A percentile compares a stretch with the other conserved stretches of the same genome.
phyloP scores from a whole-genome alignment of 345 rosid species.

The Arabidopsis arenosa region DNA sequence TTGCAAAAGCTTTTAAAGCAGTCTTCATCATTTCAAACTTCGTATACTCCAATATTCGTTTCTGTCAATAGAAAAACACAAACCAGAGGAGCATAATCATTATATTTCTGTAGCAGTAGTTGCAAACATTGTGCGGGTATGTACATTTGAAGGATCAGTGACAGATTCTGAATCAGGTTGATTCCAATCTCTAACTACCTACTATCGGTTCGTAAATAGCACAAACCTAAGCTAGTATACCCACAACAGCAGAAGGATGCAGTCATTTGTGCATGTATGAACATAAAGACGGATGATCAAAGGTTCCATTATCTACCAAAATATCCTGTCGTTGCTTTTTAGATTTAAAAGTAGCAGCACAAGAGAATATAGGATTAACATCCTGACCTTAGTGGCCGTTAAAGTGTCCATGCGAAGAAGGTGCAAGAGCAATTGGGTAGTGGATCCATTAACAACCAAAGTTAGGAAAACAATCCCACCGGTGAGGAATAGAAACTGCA shows the following conservation, averaged over 20 bases:
- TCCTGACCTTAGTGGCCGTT: slow-evolving; percentile 71
- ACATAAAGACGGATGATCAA: background rate
- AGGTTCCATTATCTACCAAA: background rate
- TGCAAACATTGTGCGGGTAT: slow-evolving; percentile 5
- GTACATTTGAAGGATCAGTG: slow-evolving; percentile 18
- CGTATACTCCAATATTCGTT: slow-evolving; percentile 74
- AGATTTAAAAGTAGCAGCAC: slow-evolving; percentile 1
- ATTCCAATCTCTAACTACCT: background rate
- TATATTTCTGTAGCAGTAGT: background rate
- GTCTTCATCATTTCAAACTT: slow-evolving; percentile 85
- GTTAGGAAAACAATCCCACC: slow-evolving; percentile 97
- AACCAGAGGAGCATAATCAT: slow-evolving; percentile 3
- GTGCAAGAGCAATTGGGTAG: slow-evolving; percentile 81
- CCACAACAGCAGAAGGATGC: background rate
- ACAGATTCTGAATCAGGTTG: slow-evolving; percentile 1
- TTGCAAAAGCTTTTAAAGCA: slow-evolving; percentile 79
- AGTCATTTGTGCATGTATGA: background rate
- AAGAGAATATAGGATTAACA: slow-evolving; percentile 2
- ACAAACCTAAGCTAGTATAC: slow-evolving; percentile 3
- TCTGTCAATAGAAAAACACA: slow-evolving; percentile 51
- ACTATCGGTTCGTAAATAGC: background rate
- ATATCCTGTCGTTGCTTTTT: slow-evolving; percentile 3
- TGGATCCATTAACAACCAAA: slow-evolving; percentile 85
- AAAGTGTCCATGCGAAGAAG: slow-evolving; percentile 76
- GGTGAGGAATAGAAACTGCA: slow-evolving; percentile 88